Percentiles rank a stretch among this genome's conserved stretches.
These are phyloP conservation scores for Graphiopsis chlorocephala DNA, from an alignment of 2,329 filamentous ascomycete species.

Conservation along the genomic window DNA sequence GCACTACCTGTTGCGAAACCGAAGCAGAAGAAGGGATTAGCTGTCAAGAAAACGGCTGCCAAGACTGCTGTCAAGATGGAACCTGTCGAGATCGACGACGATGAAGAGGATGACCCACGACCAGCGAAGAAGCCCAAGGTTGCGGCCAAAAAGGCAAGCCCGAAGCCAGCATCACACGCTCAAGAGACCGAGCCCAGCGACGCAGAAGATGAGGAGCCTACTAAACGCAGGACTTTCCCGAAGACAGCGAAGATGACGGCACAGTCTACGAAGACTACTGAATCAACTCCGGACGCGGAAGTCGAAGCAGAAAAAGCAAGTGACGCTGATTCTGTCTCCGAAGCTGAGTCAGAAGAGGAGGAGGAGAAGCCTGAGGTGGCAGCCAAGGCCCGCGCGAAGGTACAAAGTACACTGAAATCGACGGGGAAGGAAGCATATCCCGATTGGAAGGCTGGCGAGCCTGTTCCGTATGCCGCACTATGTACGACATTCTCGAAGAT, in stretches of 20 bases:
- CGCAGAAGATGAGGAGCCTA: slow-evolving; percentile 47
- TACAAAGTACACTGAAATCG: slow-evolving; percentile 71
- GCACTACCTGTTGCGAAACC: slow-evolving; percentile 25
- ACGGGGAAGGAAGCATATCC: slow-evolving; percentile 79
- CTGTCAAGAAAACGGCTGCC: slow-evolving; percentile 20
- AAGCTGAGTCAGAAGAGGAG: slow-evolving; percentile 47
- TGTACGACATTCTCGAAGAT: slow-evolving; percentile 93
- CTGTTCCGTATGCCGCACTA: slow-evolving; percentile 90
- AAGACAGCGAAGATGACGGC: slow-evolving; percentile 6
- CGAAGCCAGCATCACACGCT: neutral
- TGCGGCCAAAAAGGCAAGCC: neutral
- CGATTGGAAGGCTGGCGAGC: slow-evolving; percentile 85
- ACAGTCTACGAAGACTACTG: neutral
- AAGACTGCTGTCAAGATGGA: slow-evolving; percentile 19
- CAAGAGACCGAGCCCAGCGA: slow-evolving; percentile 27
- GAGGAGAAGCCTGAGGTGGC: slow-evolving; percentile 68
- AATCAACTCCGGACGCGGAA: slow-evolving; percentile 19
- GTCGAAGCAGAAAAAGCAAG: slow-evolving; percentile 16
- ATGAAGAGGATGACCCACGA: slow-evolving; percentile 21
- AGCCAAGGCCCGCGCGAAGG: slow-evolving; percentile 73
- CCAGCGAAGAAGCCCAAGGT: slow-evolving; percentile 6
- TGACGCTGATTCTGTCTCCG: slow-evolving; percentile 15
- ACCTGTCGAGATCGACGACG: slow-evolving; percentile 17
- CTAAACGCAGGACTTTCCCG: slow-evolving; percentile 21
- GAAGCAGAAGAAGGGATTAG: slow-evolving; percentile 29